These are phyloP conservation scores for Myriangium duriaei DNA, from an alignment of 2,329 filamentous ascomycete species.

Conservation along the genomic window DNA sequence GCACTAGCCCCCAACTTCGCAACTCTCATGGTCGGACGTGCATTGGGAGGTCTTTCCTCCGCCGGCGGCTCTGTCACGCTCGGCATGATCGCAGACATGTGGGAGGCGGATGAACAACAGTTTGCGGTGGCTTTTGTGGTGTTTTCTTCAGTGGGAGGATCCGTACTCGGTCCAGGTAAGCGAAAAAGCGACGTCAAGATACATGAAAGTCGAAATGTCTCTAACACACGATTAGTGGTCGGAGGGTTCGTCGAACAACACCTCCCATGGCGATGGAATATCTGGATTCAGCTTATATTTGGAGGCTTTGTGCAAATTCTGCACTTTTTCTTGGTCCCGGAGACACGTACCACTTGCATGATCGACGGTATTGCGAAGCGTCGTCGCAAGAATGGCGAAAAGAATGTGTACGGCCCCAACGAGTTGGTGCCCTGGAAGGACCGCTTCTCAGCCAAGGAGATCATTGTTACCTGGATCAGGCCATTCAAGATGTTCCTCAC, in stretches of 20 bases:
- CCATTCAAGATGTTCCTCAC: constrained; percentile 68
- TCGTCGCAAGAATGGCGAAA: constrained; percentile 47
- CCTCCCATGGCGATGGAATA: constrained; percentile 62
- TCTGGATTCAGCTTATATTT: constrained; percentile 82
- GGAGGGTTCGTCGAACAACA: constrained; percentile 24
- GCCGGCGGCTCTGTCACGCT: constrained; percentile 54
- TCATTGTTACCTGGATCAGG: constrained; percentile 45
- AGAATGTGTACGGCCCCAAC: constrained; percentile 61
- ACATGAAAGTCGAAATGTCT: too few relatives aligned
- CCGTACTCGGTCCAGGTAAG: constrained; percentile 26
- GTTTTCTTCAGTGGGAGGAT: constrained; percentile 26
- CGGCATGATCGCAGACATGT: constrained; percentile 56
- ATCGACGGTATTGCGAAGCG: constrained; percentile 70
- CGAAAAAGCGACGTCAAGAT: too few relatives aligned
- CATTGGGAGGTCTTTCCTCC: constrained; percentile 46
- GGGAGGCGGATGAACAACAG: constrained; percentile 46
- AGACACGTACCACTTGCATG: constrained; percentile 67
- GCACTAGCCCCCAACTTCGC: constrained; percentile 34
- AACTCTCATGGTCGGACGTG: constrained; percentile 35
- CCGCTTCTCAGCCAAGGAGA: constrained; percentile 31
- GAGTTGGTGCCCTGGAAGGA: constrained; percentile 45
- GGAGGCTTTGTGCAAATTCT: constrained; percentile 57
- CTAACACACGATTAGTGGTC: too few relatives aligned
- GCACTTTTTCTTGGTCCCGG: constrained; percentile 52
- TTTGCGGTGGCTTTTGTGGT: constrained; percentile 51